These are phyloP conservation scores for Microbotryomycetes sp. DNA, from an alignment of 1,284 basidiomycete species.

Conservation along the genomic window DNA sequence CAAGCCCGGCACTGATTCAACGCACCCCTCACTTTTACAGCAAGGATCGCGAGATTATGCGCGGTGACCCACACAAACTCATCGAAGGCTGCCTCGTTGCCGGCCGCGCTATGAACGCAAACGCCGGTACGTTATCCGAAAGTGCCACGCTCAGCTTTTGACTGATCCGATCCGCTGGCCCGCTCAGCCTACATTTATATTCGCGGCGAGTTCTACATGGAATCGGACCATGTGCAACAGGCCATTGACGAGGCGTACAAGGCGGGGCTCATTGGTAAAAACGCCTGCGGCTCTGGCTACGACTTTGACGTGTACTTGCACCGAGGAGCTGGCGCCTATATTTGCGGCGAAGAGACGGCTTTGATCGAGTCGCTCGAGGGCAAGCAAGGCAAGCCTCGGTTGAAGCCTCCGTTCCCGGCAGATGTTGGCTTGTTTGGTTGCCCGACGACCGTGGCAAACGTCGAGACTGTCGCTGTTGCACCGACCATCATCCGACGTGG, in stretches of 20 bases:
- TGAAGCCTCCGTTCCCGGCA: conserved; percentile 99
- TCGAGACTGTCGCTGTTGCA: conserved; percentile 95
- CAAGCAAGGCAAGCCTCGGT: conserved; percentile 94
- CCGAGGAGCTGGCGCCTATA: conserved; percentile 95
- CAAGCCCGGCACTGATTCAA: too few species aligned
- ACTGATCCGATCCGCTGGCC: neutral
- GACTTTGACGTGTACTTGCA: conserved; percentile 94
- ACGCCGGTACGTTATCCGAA: conserved; percentile 48
- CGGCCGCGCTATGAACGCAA: conserved; percentile 97
- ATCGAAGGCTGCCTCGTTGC: conserved; percentile 96
- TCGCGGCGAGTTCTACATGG: conserved; percentile 95
- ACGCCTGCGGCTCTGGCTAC: conserved; percentile 89
- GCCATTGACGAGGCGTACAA: conserved; percentile 94
- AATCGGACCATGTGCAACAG: conserved; percentile 85
- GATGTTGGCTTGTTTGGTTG: conserved; percentile 96
- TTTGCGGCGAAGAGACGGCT: conserved; percentile 98
- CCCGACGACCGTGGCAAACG: conserved; percentile 94
- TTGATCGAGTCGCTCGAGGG: conserved; percentile 93
- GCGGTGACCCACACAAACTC: conserved; percentile 96
- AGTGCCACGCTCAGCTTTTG: neutral
- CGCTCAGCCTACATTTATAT: conserved; percentile 88
- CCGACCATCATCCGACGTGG: conserved; percentile 94
- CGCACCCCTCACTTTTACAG: too few species aligned
- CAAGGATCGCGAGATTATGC: conserved; percentile 97
- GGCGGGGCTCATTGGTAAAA: conserved; percentile 81